phyloP scores from a whole-genome alignment of 2,329 filamentous ascomycete species.

The Verticillium isaacii region DNA sequence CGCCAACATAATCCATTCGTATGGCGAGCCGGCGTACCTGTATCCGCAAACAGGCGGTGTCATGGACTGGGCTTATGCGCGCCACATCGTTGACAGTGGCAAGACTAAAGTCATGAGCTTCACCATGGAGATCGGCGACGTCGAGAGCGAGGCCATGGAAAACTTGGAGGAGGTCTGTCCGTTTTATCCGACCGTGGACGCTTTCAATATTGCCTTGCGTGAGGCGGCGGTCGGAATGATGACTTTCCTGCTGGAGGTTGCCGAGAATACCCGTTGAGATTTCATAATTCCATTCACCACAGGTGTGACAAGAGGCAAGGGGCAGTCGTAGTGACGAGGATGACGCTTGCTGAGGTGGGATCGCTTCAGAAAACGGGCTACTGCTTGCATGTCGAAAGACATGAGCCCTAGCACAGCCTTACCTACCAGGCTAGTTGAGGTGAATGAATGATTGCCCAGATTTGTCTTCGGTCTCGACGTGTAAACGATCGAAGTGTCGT shows the following conservation, averaged over 20 bases:
- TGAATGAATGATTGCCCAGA: too few relatives aligned
- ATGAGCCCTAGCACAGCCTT: too few relatives aligned
- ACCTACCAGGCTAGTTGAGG: too few relatives aligned
- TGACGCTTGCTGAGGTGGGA: too few relatives aligned
- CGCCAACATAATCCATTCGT: slow-evolving; percentile 26
- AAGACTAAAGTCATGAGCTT: slow-evolving; percentile 34
- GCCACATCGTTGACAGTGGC: slow-evolving; percentile 29
- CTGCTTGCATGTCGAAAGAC: too few relatives aligned
- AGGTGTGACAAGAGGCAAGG: too few relatives aligned
- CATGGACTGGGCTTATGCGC: slow-evolving; percentile 40
- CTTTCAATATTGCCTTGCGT: slow-evolving; percentile 36
- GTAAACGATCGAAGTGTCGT: too few relatives aligned
- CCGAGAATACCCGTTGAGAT: neutral
- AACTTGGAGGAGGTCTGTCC: slow-evolving; percentile 11
- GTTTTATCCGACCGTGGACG: slow-evolving; percentile 38
- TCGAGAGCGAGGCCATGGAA: slow-evolving; percentile 15
- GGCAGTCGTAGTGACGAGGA: too few relatives aligned
- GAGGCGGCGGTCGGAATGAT: slow-evolving; percentile 42
- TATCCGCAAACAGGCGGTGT: slow-evolving; percentile 39
- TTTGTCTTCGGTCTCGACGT: too few relatives aligned
- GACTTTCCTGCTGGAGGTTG: slow-evolving; percentile 28
- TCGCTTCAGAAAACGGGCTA: neutral
- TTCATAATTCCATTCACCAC: neutral
- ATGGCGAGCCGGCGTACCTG: slow-evolving; percentile 30
- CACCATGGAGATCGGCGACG: slow-evolving; percentile 41